These are phyloP conservation scores for Rhododendron ferrugineum DNA, from an alignment of 148 eudicot species.

Conservation along the genomic window DNA sequence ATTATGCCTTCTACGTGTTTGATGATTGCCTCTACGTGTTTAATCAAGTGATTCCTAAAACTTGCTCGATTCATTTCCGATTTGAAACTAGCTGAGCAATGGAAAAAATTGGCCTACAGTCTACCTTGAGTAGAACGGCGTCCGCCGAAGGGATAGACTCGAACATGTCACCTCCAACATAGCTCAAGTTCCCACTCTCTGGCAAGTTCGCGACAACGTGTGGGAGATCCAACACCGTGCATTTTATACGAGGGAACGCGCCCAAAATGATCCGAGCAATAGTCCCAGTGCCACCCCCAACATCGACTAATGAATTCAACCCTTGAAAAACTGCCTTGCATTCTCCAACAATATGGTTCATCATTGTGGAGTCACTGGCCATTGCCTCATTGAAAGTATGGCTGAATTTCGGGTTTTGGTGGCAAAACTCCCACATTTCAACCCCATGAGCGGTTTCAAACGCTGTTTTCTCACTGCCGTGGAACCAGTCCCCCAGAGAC, in stretches of 20 bases:
- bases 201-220: not conserved
- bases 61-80: no score
- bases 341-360: not conserved
- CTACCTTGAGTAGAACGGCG: not conserved
- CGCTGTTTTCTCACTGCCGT: not conserved
- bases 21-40: no score
- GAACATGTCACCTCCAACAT: constrained; percentile 5
- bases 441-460: constrained; percentile 1
- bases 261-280: not conserved
- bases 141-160: constrained; percentile 1
- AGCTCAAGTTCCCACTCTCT: not conserved
- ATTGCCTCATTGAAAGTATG: not conserved
- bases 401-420: not conserved
- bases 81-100: no score
- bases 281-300: constrained; percentile 3
- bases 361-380: constrained; percentile 1
- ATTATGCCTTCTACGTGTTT: no score
- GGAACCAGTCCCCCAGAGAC: not conserved
- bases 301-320: not conserved
- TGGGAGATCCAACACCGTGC: constrained; percentile 6
- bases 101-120: not conserved
- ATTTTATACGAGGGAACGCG: constrained; percentile 5
- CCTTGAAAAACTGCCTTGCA: not conserved
- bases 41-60: no score
- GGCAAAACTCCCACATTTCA: not conserved